Evolutionary conservation across 495 filamentous ascomycete genomes (phyloP), one percentile per base, ranked within the genome.

Genomic region (Opeltia flavorubescens): DNA sequence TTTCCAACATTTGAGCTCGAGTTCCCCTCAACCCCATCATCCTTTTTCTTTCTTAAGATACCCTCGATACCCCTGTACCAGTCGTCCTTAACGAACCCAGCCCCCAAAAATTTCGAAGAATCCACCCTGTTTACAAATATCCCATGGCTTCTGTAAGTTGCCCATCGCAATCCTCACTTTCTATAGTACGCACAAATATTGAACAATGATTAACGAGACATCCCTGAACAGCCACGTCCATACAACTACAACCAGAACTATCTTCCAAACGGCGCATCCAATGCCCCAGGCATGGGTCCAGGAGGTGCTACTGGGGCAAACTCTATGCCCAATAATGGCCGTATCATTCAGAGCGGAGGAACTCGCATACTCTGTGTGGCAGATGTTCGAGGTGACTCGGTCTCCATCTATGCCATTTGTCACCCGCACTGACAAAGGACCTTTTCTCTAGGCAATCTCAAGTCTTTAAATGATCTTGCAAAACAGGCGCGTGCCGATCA

Each of bases 391-490:
- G 93, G 91, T 95, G 76, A 44, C 70, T 25, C 23, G 24, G 26
- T 25, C 36, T 17, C 1, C 15, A 21, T 38, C n/a, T 40, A 43
- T 18, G 5, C 25, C 13, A 5, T 34, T 13, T 15, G 13, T 17
- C 38, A 11, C n/a, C 18, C 29, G 29, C 23, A 28, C 18, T 43
- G 13, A 34, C 39, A 15, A 27, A 8, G 6, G 38, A 31, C 34
- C 36, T 62, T 50, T 9, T 54, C 55, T 43, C 52, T 50, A 98
- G 91, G 93, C 60, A 95, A 95, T 61, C 73, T 99, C 44, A 80
- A 80, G 65, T 95, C 91, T 49, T 71, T 99, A 55, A 99, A 99
- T 68, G 88, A 96, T 33, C 78, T 96, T 45, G 93, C 93, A 48
- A 88, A 82, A 62, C 79, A 88, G 58, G 91, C 93, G 44, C 81